These are phyloP conservation scores for Clarireedia hainanense DNA, from an alignment of 2,329 filamentous ascomycete species.

Conservation along the genomic window DNA sequence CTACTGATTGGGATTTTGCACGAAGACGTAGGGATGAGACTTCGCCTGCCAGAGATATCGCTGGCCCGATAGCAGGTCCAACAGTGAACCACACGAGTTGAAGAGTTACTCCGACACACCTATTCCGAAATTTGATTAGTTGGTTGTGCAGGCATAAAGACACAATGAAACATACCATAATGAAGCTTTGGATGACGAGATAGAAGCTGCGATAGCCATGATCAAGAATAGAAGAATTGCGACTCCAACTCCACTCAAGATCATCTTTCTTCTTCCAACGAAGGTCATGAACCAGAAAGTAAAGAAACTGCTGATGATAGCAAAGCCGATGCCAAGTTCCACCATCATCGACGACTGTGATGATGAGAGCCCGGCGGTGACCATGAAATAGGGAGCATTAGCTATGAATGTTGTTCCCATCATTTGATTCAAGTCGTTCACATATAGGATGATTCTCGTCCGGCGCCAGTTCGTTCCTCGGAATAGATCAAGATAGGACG, in stretches of 20 bases:
- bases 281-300: slow-evolving; percentile 4
- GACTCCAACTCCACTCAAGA: neutral
- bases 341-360: neutral
- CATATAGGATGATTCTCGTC: neutral
- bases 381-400: slow-evolving; percentile 1
- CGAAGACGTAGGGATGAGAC: neutral
- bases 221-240: neutral
- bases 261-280: neutral
- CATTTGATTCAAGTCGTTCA: slow-evolving; percentile 1
- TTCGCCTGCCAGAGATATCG: neutral
- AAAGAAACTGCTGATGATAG: neutral
- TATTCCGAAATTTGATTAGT: neutral
- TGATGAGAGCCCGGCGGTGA: neutral
- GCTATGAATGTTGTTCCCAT: slow-evolving; percentile 1
- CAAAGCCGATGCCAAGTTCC: neutral
- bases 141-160: too few relatives aligned
- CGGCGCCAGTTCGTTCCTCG: slow-evolving; percentile 1
- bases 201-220: neutral
- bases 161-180: neutral
- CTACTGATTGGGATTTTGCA: neutral
- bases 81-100: neutral
- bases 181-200: neutral
- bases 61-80: neutral
- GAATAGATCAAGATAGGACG: neutral
- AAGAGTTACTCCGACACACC: neutral